Conservation (phyloP, 352 stramenopile genomes). For the Phytopythium oedochilum region DNA sequence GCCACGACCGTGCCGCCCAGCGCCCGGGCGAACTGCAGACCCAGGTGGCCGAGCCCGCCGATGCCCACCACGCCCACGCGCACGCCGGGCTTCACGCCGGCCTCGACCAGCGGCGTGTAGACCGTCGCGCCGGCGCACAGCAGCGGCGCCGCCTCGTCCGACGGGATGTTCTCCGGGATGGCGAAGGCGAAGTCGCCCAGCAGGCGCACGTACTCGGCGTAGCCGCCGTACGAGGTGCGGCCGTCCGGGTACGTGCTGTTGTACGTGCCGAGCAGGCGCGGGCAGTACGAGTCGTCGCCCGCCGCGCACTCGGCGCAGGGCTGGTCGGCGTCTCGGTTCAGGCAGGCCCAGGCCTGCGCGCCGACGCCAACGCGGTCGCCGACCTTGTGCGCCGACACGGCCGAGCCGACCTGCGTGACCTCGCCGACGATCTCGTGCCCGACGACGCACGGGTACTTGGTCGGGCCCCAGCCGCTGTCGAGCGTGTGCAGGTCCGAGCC, state of each 20-base stretch:
- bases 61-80: conserved; percentile 77
- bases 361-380: conserved; percentile 79
- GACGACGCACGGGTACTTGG: conserved; percentile 35
- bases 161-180: conserved; percentile 67
- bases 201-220: conserved; percentile 67
- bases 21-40: conserved; percentile 77
- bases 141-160: conserved; percentile 51
- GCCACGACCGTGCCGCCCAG: conserved; percentile 58
- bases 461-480: conserved; percentile 39
- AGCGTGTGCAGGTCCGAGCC: conserved; percentile 50
- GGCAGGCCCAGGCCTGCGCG: conserved; percentile 64
- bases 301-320: conserved; percentile 55
- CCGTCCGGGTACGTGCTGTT: conserved; percentile 41
- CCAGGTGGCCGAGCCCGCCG: conserved; percentile 83
- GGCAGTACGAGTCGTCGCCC: conserved; percentile 62
- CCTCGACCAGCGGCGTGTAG: conserved; percentile 65
- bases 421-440: conserved; percentile 58
- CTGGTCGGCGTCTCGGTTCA: conserved; percentile 39
- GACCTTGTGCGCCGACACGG: conserved; percentile 58
- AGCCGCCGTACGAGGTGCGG: conserved; percentile 43
- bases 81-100: conserved; percentile 34
- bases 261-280: conserved; percentile 40
- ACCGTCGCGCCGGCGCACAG: conserved; percentile 85
- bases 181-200: conserved; percentile 52
- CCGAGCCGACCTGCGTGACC: conserved; percentile 23